Evolutionary conservation across 768 basidiomycete genomes (phyloP).

Genomic region (Naematelia encephala): DNA sequence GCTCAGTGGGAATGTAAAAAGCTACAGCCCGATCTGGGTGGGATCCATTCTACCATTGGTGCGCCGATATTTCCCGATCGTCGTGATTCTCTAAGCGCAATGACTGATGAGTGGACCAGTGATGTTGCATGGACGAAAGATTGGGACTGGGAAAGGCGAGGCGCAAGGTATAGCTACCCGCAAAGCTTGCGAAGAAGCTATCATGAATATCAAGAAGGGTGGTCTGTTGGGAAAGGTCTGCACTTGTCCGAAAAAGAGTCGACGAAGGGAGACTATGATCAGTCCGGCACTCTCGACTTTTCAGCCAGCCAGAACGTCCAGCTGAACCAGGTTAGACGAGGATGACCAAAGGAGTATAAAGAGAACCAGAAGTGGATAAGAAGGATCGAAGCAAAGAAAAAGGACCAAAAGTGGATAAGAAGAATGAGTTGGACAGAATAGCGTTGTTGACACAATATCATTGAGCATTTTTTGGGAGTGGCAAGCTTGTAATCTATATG

Average conservation of each 20-base stretch:
- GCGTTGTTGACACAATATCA: too few species aligned
- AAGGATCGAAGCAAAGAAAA: too few species aligned
- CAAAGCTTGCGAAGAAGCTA: constrained; percentile 20
- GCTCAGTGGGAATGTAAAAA: constrained; percentile 8
- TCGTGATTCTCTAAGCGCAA: too few species aligned
- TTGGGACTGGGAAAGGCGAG: constrained; percentile 8
- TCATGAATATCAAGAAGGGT: constrained; percentile 11
- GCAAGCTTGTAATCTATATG: background rate
- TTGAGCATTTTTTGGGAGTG: background rate
- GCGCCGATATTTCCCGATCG: too few species aligned
- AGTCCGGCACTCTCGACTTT: background rate
- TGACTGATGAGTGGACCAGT: constrained; percentile 6
- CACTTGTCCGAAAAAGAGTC: constrained; percentile 13
- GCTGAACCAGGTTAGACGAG: background rate
- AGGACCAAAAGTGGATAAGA: too few species aligned
- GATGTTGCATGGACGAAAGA: constrained; percentile 13
- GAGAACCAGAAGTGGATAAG: background rate
- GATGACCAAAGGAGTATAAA: background rate
- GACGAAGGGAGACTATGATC: background rate
- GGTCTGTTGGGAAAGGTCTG: constrained; percentile 10
- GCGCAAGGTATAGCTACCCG: constrained; percentile 14
- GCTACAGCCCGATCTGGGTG: background rate
- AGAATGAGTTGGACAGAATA: too few species aligned
- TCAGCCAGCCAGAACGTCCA: background rate
- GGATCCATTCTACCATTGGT: background rate